Conservation (phyloP, 768 basidiomycete species). For the Boletus pseudopeckii region DNA sequence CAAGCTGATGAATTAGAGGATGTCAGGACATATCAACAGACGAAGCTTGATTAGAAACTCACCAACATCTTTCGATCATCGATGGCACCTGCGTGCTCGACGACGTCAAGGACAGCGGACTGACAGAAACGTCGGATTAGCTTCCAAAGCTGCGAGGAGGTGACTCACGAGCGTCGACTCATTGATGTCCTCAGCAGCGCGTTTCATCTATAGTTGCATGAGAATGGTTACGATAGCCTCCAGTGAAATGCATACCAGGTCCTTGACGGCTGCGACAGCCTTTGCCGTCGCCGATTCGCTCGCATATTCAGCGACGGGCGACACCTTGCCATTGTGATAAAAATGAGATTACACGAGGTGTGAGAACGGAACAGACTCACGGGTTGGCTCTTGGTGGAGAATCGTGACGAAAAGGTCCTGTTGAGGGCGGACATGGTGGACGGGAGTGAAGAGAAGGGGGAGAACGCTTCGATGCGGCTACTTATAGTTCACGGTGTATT, state of each 20-base stretch:
- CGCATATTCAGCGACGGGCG: conserved; percentile 13
- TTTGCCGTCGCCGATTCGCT: conserved; percentile 19
- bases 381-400: conserved; percentile 25
- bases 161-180: conserved; percentile 26
- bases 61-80: conserved; percentile 80
- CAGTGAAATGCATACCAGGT: conserved; percentile 19
- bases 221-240: background rate
- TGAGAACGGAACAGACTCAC: conserved; percentile 14
- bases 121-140: conserved; percentile 22
- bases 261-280: conserved; percentile 29
- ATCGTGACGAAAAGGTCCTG: conserved; percentile 30
- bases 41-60: conserved; percentile 22
- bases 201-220: conserved; percentile 22
- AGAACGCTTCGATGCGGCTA: conserved; percentile 2
- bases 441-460: conserved; percentile 1
- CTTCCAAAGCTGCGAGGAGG: too few relatives aligned
- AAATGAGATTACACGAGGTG: background rate
- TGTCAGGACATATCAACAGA: background rate
- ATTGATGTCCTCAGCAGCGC: conserved; percentile 29
- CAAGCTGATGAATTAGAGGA: conserved; percentile 46
- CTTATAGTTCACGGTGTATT: conserved; percentile 24
- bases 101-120: conserved; percentile 58
- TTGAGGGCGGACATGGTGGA: conserved; percentile 27
- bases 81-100: conserved; percentile 56
- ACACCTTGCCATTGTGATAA: conserved; percentile 8